Percentiles rank a stretch among this genome's conserved stretches.
Evolutionary conservation across 352 stramenopile species (phyloP).

Genomic region (Globisporangium takayamanum): DNA sequence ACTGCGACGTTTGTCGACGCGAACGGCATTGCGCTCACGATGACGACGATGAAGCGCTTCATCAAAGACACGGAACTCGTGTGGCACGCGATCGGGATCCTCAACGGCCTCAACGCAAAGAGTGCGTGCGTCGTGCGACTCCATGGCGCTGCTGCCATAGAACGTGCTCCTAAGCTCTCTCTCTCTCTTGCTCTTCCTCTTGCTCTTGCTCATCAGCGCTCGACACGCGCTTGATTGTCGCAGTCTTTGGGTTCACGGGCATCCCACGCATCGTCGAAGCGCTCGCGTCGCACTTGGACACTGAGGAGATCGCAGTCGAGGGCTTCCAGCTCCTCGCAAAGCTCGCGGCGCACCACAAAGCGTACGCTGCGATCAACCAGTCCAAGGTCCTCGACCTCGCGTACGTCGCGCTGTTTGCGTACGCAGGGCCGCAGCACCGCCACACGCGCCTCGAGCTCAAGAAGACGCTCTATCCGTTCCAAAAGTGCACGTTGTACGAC

Average conservation of each 20-base stretch:
- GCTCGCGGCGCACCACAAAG: constrained; percentile 36
- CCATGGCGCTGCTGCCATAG: not conserved
- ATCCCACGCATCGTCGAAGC: constrained; percentile 55
- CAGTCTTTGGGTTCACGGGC: constrained; percentile 45
- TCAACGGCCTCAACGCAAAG: constrained; percentile 58
- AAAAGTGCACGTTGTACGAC: constrained; percentile 69
- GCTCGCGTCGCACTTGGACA: constrained; percentile 60
- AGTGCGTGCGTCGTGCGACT: constrained; percentile 17
- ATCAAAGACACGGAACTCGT: constrained; percentile 58
- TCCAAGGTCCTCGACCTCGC: constrained; percentile 65
- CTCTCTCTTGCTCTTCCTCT: not conserved
- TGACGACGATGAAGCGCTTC: constrained; percentile 43
- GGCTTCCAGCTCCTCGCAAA: constrained; percentile 61
- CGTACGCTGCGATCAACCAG: constrained; percentile 46
- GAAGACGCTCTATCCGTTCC: constrained; percentile 47
- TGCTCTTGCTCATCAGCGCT: constrained; percentile 18
- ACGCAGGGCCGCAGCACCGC: constrained; percentile 45
- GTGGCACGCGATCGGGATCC: constrained; percentile 63
- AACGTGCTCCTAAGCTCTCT: not conserved
- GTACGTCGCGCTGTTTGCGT: constrained; percentile 65
- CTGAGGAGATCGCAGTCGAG: constrained; percentile 68
- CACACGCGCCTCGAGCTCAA: constrained; percentile 67
- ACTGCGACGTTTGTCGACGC: constrained; percentile 52
- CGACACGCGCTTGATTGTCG: constrained; percentile 39
- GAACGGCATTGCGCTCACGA: constrained; percentile 54